These are phyloP conservation scores for Amanita subjunquillea DNA, from an alignment of 768 basidiomycete genomes.

Conservation along the genomic window DNA sequence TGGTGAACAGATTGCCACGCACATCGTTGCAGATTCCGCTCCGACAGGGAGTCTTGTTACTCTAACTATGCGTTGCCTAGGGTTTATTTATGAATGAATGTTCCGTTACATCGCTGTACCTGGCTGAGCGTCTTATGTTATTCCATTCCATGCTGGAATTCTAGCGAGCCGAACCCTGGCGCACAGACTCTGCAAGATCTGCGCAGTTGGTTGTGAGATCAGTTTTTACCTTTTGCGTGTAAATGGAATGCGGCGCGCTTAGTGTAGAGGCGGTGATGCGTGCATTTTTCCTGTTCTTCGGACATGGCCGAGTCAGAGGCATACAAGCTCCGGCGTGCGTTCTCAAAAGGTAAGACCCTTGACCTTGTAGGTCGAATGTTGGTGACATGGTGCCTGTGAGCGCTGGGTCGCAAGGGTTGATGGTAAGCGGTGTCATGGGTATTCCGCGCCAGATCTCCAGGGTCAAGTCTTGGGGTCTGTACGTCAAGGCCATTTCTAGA, in stretches of 20 bases:
- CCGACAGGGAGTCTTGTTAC: slow-evolving; percentile 14
- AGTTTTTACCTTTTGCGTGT: background rate
- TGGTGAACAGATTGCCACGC: slow-evolving; percentile 4
- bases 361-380: slow-evolving; percentile 31
- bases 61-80: slow-evolving; percentile 19
- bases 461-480: slow-evolving; percentile 38
- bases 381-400: slow-evolving; percentile 33
- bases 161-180: background rate
- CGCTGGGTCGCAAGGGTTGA: slow-evolving; percentile 31
- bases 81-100: slow-evolving; percentile 11
- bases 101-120: background rate
- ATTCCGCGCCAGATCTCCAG: slow-evolving; percentile 33
- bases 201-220: background rate
- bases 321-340: slow-evolving; percentile 32
- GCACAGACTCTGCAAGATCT: background rate
- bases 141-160: background rate
- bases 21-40: background rate
- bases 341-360: slow-evolving; percentile 32
- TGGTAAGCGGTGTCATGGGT: slow-evolving; percentile 31
- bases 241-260: slow-evolving; percentile 1
- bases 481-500: slow-evolving; percentile 25
- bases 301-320: slow-evolving; percentile 41
- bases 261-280: slow-evolving; percentile 2
- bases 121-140: background rate
- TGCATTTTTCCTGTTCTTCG: slow-evolving; percentile 23